These are phyloP conservation scores for Basipetospora chlamydospora DNA, from an alignment of 2,329 filamentous ascomycete species.

Conservation along the genomic window DNA sequence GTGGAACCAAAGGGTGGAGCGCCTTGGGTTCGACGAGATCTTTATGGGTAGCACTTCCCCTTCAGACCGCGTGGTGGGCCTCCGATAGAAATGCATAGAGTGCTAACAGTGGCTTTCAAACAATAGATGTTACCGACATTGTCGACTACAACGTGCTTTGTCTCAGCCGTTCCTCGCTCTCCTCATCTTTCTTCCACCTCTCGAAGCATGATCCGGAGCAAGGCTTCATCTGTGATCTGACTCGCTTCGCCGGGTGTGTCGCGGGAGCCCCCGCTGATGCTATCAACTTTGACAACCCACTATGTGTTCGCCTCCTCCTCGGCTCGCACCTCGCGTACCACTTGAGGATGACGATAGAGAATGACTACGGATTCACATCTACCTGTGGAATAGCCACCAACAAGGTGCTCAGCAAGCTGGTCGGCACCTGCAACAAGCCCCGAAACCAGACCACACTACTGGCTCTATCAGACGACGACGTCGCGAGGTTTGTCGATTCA, in stretches of 20 bases:
- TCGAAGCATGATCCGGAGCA: conserved; percentile 55
- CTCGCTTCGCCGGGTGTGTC: conserved; percentile 48
- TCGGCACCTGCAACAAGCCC: conserved; percentile 73
- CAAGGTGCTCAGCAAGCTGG: conserved; percentile 75
- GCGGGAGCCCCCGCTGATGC: conserved; percentile 13
- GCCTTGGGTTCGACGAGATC: conserved; percentile 83
- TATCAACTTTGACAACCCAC: conserved; percentile 18
- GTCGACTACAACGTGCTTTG: conserved; percentile 65
- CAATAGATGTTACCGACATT: conserved; percentile 69
- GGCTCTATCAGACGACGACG: conserved; percentile 42
- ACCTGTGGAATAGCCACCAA: conserved; percentile 80
- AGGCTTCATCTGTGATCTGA: conserved; percentile 72
- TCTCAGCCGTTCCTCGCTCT: conserved; percentile 50
- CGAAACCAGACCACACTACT: conserved; percentile 74
- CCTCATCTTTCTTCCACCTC: conserved; percentile 66
- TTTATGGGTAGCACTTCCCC: conserved; percentile 34
- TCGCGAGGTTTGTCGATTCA: conserved; percentile 55
- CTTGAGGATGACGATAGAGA: conserved; percentile 57
- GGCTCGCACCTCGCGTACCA: conserved; percentile 70
- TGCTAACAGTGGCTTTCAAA: too few species aligned
- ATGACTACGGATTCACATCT: conserved; percentile 68
- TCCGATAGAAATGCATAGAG: too few species aligned
- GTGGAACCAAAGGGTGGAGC: conserved; percentile 67
- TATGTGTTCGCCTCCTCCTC: conserved; percentile 51
- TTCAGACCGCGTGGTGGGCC: too few species aligned